A percentile compares a stretch with the other conserved stretches of the same genome.
Evolutionary conservation across 768 basidiomycete genomes (phyloP).

Genomic region (Leccinum longicurvipes): DNA sequence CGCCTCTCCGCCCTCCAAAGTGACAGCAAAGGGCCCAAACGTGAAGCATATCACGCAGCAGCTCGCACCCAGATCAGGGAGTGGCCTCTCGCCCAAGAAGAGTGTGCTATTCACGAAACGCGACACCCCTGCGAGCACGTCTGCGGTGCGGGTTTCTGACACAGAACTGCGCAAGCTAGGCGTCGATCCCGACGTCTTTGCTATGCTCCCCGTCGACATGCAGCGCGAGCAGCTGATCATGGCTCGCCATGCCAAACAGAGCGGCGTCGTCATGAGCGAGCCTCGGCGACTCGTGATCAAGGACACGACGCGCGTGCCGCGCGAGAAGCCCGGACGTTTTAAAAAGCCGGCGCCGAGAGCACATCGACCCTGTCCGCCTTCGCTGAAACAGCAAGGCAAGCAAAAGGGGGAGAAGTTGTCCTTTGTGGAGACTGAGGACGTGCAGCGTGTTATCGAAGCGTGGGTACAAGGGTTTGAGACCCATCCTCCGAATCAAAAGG

Average conservation of each 20-base stretch:
- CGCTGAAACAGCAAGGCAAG: constrained; percentile 54
- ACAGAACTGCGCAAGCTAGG: constrained; percentile 59
- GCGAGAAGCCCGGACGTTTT: constrained; percentile 34
- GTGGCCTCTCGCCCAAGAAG: constrained; percentile 38
- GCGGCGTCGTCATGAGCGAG: constrained; percentile 34
- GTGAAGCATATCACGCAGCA: constrained; percentile 60
- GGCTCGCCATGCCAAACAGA: constrained; percentile 47
- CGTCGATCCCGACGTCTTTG: constrained; percentile 74
- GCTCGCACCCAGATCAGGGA: constrained; percentile 53
- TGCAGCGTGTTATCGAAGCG: constrained; percentile 64
- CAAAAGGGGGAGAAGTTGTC: constrained; percentile 50
- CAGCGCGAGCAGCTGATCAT: constrained; percentile 74
- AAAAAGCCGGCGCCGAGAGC: constrained; percentile 58
- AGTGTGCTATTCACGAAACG: constrained; percentile 38
- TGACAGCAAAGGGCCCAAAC: constrained; percentile 37
- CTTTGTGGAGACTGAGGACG: constrained; percentile 65
- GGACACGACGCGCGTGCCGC: constrained; percentile 22
- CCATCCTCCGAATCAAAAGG: constrained; percentile 65
- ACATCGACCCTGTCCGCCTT: constrained; percentile 44
- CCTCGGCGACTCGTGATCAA: constrained; percentile 50
- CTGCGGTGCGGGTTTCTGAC: constrained; percentile 45
- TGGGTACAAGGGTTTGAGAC: constrained; percentile 71
- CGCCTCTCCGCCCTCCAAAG: constrained; percentile 11
- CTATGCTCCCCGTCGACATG: constrained; percentile 55
- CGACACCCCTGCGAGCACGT: constrained; percentile 22